Base-by-base conservation (phyloP, 2,329 filamentous ascomycete species). In the Emergomyces pasteurianus region DNA sequence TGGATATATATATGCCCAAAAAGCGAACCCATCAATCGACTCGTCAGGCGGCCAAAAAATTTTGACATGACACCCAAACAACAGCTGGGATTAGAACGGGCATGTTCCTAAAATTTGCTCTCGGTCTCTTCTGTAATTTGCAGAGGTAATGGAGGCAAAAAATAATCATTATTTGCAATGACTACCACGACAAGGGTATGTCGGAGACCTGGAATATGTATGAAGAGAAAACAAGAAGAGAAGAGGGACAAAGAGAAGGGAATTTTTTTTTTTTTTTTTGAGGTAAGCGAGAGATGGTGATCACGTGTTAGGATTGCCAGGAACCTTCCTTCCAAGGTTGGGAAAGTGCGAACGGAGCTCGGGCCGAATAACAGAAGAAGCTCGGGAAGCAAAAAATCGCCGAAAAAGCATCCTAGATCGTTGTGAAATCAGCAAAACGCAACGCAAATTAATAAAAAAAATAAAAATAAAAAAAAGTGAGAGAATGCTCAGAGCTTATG, bases 81-180 rank as follows among this genome's bases (percentile, higher is more conserved):
- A 67, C 68, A 59, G 67, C 62, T 70, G 70, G 73, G 73, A 76
- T 76, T 77, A 75, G 71, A 75, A 74, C 67, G 72, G 75, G 74
- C 74, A 72, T 21, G 55, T 58, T 65, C 69, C 34, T n/a, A n/a
- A 18, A 50, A 34, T n/a, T 58, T 50, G 63, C 58, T 77, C 74
- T 77, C 65, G 74, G 75, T 77, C 75, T 72, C 69, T 42, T 59
- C 68, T n/a, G 71, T 69, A 72, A 76, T 77, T 76, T 76, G 73
- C 66, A 68, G 67, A 73, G 66, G 70, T 71, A 75, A 75, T 67
- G 60, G 65, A 56, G 58, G 31, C 61, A 40, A 46, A 40, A 50
- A 53, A 23, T 26, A 4, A 18, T 40, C 14, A 34, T 49, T 31
- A 31, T 31, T 31, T 21, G 23, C 38, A 57, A 58, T 60, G 12